phyloP scores from a whole-genome alignment of 2,329 filamentous ascomycete species.

The Dendrostoma leiphaemia region DNA sequence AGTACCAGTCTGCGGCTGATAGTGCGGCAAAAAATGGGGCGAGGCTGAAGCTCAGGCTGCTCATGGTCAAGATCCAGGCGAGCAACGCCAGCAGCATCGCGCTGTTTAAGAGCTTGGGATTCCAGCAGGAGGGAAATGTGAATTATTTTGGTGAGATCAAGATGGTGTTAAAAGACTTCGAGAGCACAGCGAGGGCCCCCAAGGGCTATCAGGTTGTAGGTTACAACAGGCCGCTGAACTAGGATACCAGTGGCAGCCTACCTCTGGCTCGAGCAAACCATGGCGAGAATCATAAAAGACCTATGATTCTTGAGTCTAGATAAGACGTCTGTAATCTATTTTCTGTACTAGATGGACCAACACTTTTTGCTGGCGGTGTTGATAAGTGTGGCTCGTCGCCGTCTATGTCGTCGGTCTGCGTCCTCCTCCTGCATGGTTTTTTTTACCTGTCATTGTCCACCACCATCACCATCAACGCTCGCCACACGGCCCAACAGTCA shows the following conservation, averaged over 20 bases:
- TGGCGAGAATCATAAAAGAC: no score
- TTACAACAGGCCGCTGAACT: constrained; percentile 20
- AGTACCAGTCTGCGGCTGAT: constrained; percentile 39
- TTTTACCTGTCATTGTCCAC: no score
- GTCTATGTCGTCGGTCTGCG: no score
- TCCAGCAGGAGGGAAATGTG: constrained; percentile 47
- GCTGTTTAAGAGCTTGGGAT: constrained; percentile 52
- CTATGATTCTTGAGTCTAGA: no score
- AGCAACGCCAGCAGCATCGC: constrained; percentile 50
- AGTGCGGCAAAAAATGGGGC: background rate
- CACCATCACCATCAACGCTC: background rate
- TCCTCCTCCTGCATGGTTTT: background rate
- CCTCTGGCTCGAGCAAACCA: no score
- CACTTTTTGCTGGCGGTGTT: no score
- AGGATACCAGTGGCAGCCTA: background rate
- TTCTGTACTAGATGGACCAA: no score
- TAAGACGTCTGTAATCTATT: no score
- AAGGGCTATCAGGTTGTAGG: constrained; percentile 24
- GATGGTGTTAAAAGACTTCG: constrained; percentile 39
- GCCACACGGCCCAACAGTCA: background rate
- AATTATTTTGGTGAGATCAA: constrained; percentile 63
- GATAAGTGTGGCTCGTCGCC: no score
- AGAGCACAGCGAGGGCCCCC: constrained; percentile 8
- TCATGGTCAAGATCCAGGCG: constrained; percentile 49
- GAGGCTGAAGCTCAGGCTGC: constrained; percentile 22